These are phyloP conservation scores for Plenodomus biglobosus DNA, from an alignment of 2,329 filamentous ascomycete genomes.

Conservation along the genomic window DNA sequence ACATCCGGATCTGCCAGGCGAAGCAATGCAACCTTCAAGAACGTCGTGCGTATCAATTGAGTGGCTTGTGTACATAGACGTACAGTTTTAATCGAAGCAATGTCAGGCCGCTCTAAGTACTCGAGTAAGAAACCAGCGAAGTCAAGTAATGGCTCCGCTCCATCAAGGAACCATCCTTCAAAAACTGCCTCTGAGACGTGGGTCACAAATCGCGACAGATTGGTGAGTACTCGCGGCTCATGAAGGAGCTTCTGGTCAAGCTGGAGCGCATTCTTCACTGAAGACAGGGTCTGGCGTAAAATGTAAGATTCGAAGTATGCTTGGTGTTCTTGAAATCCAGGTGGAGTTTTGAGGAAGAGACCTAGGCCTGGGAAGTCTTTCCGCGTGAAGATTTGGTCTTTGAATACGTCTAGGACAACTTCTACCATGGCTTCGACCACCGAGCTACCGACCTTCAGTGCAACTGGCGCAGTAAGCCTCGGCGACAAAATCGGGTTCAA, in stretches of 20 bases:
- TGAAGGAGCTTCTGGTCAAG: conserved; percentile 70
- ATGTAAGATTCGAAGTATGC: conserved; percentile 94
- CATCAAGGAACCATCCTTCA: conserved; percentile 94
- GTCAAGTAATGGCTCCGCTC: conserved; percentile 79
- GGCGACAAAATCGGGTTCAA: conserved; percentile 66
- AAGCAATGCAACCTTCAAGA: conserved; percentile 77
- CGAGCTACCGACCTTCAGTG: conserved; percentile 62
- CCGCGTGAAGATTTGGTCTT: conserved; percentile 79
- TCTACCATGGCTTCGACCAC: conserved; percentile 77
- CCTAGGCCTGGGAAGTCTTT: conserved; percentile 91
- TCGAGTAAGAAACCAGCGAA: conserved; percentile 84
- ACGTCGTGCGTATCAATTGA: conserved; percentile 70
- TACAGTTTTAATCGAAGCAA: conserved; percentile 80
- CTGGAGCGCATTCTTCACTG: conserved; percentile 70
- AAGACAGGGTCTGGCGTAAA: conserved; percentile 71
- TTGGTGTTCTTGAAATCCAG: conserved; percentile 91
- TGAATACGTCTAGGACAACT: conserved; percentile 76
- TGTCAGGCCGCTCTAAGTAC: conserved; percentile 81
- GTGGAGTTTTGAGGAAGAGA: conserved; percentile 82
- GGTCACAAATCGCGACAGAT: conserved; percentile 75
- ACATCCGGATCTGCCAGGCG: conserved; percentile 82
- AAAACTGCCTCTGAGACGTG: conserved; percentile 90
- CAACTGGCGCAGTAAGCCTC: conserved; percentile 51
- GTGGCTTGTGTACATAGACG: conserved; percentile 88
- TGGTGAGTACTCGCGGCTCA: conserved; percentile 83